Evolutionary conservation across 305 asterid species (phyloP), one percentile per base, ranked within the genome.

Genomic region (Euphrasia arctica): DNA sequence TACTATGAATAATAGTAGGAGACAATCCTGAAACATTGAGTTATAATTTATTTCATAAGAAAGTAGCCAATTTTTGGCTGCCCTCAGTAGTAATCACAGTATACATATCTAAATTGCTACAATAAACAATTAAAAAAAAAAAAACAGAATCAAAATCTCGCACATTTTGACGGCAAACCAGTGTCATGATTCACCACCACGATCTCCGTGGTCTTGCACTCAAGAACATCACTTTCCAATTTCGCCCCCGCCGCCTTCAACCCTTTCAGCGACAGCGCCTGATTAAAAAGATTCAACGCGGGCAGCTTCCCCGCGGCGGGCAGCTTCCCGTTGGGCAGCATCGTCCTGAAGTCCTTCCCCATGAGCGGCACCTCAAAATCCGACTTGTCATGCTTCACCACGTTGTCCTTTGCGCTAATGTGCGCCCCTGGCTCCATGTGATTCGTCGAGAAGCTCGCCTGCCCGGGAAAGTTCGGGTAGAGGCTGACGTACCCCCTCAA

Each of bases 341-440:
- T 62, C 5, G 58, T 58, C 64, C 71, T 80, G 54, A 92, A 92
- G 56, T 92, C 97, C 48, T 83, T 75, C 34, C 82, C 78, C 77
- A 92, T 2, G 77, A 92, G 66, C 1, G 97, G 97, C 54, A 92
- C 98, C 80, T 87, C 95, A 15, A 92, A 92, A 63, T 92, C 98
- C 0, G 70, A 10, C 80, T 84, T 90, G 57, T 85, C 83, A 10
- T 92, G 98, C 61, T 41, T 74, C 0, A 92, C 93, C 0, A 90
- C 85, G 32, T 92, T 92, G 70, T 85, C 98, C 42, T 87, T 89
- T 0, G 98, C 91, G 45, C 94, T 82, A 0, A 92, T 87, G 34
- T 92, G 98, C 1, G 97, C 94, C 0, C 98, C 97, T 0, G 96
- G 97, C 69, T 92, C 97, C 98, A 92, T 90, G 54, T 92, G 97